Evolutionary conservation across 225 moss, liverwort and hornwort species (phyloP).

Genomic region (Marchantia paleacea): DNA sequence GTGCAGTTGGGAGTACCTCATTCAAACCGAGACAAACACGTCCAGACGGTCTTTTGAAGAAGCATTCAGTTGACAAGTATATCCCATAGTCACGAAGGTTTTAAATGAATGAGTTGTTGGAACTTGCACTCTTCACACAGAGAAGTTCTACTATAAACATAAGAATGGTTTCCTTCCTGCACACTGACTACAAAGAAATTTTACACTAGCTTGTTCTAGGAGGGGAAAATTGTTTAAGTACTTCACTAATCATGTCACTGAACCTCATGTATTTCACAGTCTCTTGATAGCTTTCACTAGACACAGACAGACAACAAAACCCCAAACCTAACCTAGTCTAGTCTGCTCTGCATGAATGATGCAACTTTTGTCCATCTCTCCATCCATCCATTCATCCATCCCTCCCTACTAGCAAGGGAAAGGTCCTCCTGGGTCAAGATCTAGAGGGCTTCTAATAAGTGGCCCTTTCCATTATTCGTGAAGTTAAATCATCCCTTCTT

Average conservation of each 20-base stretch:
- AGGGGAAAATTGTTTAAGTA: constrained; percentile 26
- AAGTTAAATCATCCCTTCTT: constrained; percentile 14
- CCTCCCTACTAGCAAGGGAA: constrained; percentile 25
- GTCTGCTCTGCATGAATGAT: constrained; percentile 18
- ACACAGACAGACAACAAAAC: constrained; percentile 18
- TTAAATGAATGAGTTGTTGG: constrained; percentile 16
- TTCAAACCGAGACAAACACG: too few relatives aligned
- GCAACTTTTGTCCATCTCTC: constrained; percentile 14
- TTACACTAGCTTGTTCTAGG: constrained; percentile 26
- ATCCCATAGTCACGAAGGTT: constrained; percentile 5
- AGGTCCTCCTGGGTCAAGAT: constrained; percentile 23
- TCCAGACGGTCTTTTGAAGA: too few relatives aligned
- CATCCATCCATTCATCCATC: constrained; percentile 20
- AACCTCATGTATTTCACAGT: constrained; percentile 28
- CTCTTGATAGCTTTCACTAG: constrained; percentile 22
- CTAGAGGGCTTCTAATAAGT: constrained; percentile 16
- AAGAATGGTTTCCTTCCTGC: constrained; percentile 27
- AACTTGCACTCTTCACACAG: constrained; percentile 26
- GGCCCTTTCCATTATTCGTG: constrained; percentile 24
- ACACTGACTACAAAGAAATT: constrained; percentile 26
- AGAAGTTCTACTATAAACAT: constrained; percentile 26
- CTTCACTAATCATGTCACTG: constrained; percentile 27
- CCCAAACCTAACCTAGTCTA: constrained; percentile 22
- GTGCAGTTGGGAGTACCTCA: too few relatives aligned
- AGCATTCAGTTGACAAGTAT: not conserved